Base-by-base conservation (phyloP, 257 asterid genomes). In the Buddleja alternifolia region DNA sequence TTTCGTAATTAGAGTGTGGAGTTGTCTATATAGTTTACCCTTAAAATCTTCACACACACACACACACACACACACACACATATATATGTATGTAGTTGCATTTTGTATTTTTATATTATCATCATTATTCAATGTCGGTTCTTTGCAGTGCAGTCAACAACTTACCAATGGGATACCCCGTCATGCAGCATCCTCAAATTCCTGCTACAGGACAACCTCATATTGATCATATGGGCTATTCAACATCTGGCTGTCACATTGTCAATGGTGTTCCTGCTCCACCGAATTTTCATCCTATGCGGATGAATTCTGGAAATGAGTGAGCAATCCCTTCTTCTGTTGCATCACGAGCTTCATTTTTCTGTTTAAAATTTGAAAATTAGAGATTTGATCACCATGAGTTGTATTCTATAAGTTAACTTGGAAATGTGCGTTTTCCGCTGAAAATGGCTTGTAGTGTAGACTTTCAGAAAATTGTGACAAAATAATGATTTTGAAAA, bases 121-220 rank as follows among this genome's bases (percentile, higher is more conserved):
- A 50, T 58, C 79, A 59, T 75, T 86, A 77, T 80, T 85, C 75
- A 81, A 55, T 56, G 80, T 66, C 76, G 29, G 78, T 75, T 84
- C 73, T 82, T 82, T 73, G 82, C 86, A 77, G 88, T 83, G 92
- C 98, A 93, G 98, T 80, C 86, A 85, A 83, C 87, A 93, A 84
- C 81, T 85, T 93, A 75, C 96, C 97, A 15, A 84, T 86, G 85
- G 98, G 98, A 72, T 93, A 90, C 81, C 98, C 98, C 34, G 82
- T 90, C 77, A 76, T 90, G 55, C 97, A 75, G 32, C 98, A 84
- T 69, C 95, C 86, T 64, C 82, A 84, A 6, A 66, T 84, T 71
- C 80, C 90, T 3, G 86, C 86, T 60, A 66, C 94, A 20, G 95
- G 90, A 29, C 97, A 90, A 72, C 90, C 90, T 79, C 96, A 90